Base-by-base conservation (phyloP, 1,139 yeast species). In the Pichia sp. region DNA sequence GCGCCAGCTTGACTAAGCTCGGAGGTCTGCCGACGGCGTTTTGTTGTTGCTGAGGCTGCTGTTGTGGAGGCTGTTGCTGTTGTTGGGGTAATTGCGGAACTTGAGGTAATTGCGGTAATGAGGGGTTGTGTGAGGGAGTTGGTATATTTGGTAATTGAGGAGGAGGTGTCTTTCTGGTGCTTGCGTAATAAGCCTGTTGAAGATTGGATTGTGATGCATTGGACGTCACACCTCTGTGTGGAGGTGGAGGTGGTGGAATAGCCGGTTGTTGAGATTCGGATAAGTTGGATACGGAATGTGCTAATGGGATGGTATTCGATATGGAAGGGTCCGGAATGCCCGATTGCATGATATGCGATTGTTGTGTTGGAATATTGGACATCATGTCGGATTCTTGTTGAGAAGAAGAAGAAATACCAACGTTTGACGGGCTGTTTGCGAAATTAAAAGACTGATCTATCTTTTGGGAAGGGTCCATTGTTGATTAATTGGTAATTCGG, bases 1-100 rank as follows among this genome's bases (percentile, higher is more conserved):
- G 60, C 10, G 49, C 44, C 35, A 60, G 41, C 37, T 56, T 55
- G 21, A 54, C 56, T 9, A 55, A 47, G 9, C 40, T 38, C 18
- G 54, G 49, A 7, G 51, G 34, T 34, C 46, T 34, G 7, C 38
- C 44, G 14, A 32, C 43, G 22, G 36, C 34, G 6, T 18, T 19
- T 8, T 20, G 28, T 22, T 18, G 41, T 11, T 37, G 37, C 31
- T 34, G 31, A 12, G 10, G 40, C 19, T 32, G 19, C 15, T 31
- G 45, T 27, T 15, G 31, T 30, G n/a, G 31, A 6, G 35, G 24
- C n/a, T 33, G 48, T 18, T 38, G 40, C 10, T 37, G 40, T 15
- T 18, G 15, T n/a, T 17, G 34, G 17, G 19, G 40, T 15, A 21
- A 6, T 34, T 35, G 41, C 4, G 43, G 43, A 33, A 40, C 32